Evolutionary conservation across 1,139 yeast species (phyloP), one percentile per base, ranked within the genome.

Genomic region (Pichia sp.): DNA sequence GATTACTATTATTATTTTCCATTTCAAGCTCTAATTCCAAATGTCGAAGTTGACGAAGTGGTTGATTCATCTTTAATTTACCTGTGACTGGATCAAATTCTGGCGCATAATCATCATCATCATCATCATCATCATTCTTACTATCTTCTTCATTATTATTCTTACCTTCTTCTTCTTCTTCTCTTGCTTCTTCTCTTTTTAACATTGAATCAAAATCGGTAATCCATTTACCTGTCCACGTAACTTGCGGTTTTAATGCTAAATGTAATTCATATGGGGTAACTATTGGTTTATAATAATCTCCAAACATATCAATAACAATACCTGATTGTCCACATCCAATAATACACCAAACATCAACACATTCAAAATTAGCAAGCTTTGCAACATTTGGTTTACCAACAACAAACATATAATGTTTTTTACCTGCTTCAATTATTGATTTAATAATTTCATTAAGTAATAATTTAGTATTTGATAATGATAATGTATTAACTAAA

Each of bases 361-460:
- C 78, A 27, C 81, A 82, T 55, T 90, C 97, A 63, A 94, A 92
- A 65, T 92, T 92, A 10, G 98, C 98, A 48, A 92, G 72, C 61
- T 92, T 92, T 39, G 98, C 96, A 5, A 92, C 97, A 61, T 92
- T 92, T n/a, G 97, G 97, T 64, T 94, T 94, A 18, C 99, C 99
- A 7, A 92, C 97, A 6, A 90, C 97, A 69, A 92, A 89, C 59
- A 88, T 76, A 62, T 92, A 92, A 57, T 86, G 92, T 62, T 94
- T 94, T 66, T 92, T 92, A 2, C 89, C 96, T 0, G 94, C 89
- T 5, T 72, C 74, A 46, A 74, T 76, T 50, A 92, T 79, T 66
- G 83, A 77, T 30, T 69, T 62, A n/a, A 62, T 58, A 5, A 89
- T 77, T 35, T 75, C 73, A 52, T 81, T 78, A 44, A 90, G 72